These are phyloP conservation scores for Cymbopogon flexuosus DNA, from an alignment of 202 grass and related monocot genomes.

Conservation along the genomic window DNA sequence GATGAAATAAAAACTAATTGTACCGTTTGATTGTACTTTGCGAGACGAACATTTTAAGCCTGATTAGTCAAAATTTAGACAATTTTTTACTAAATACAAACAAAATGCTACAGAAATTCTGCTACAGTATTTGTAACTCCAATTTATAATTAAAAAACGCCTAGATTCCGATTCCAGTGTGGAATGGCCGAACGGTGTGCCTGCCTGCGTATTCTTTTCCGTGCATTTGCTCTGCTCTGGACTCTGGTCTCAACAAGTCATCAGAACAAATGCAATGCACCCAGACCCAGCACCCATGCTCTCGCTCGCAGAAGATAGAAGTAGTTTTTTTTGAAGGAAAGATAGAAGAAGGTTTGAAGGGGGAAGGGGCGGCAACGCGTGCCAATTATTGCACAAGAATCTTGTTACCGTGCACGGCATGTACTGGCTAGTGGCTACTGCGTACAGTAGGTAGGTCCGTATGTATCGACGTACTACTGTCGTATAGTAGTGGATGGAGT, in stretches of 20 bases:
- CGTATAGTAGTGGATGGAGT: background rate
- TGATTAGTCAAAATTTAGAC: too few species aligned
- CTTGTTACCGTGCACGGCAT: conserved; percentile 32
- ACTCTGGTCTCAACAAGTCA: background rate
- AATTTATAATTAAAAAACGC: too few species aligned
- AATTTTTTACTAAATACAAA: too few species aligned
- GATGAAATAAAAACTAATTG: too few species aligned
- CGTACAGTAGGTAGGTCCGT: background rate
- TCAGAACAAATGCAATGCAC: background rate
- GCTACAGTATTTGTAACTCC: too few species aligned
- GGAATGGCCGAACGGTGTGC: background rate
- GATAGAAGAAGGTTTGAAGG: background rate
- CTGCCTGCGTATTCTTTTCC: background rate
- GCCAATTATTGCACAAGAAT: background rate
- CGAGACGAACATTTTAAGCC: too few species aligned
- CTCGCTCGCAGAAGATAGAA: background rate
- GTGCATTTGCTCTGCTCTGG: background rate
- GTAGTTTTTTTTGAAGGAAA: too few species aligned
- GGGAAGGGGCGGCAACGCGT: background rate
- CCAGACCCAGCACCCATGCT: too few species aligned
- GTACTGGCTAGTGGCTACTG: background rate
- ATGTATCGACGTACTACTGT: background rate
- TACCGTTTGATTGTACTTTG: too few species aligned
- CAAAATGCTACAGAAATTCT: too few species aligned
- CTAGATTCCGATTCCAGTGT: background rate